A percentile compares a stretch with the other conserved stretches of the same genome.
phyloP scores from a whole-genome alignment of 306 rosid genomes.

The Calophaca sinica region DNA sequence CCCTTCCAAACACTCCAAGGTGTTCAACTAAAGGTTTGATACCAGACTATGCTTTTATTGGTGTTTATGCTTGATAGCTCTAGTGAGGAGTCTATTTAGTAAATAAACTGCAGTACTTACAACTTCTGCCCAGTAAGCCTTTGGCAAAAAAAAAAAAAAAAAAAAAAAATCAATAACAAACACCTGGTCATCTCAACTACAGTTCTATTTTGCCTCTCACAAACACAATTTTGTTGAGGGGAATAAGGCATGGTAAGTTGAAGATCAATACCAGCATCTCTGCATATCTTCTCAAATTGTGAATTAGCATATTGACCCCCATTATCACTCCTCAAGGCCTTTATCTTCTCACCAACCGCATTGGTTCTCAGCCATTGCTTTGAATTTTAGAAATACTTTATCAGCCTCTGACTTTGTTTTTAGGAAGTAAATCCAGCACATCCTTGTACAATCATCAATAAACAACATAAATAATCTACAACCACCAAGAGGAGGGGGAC shows the following conservation, averaged over 20 bases:
- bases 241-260: neutral
- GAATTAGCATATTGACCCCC: neutral
- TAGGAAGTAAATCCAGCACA: neutral
- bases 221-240: neutral
- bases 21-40: neutral
- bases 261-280: neutral
- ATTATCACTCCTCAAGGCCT: neutral
- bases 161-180: neutral
- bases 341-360: neutral
- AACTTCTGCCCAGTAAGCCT: neutral
- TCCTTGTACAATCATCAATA: neutral
- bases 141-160: neutral
- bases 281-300: neutral
- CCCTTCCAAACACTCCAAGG: neutral
- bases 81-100: too few relatives aligned
- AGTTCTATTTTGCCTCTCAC: neutral
- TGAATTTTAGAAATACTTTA: neutral
- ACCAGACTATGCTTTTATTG: neutral
- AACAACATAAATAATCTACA: too few relatives aligned
- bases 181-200: neutral
- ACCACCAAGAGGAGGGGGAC: too few relatives aligned
- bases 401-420: neutral
- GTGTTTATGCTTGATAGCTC: too few relatives aligned
- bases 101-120: too few relatives aligned
- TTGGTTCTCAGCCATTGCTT: neutral